Conservation (phyloP, 202 grass and related monocot genomes). For the Setaria italica region DNA sequence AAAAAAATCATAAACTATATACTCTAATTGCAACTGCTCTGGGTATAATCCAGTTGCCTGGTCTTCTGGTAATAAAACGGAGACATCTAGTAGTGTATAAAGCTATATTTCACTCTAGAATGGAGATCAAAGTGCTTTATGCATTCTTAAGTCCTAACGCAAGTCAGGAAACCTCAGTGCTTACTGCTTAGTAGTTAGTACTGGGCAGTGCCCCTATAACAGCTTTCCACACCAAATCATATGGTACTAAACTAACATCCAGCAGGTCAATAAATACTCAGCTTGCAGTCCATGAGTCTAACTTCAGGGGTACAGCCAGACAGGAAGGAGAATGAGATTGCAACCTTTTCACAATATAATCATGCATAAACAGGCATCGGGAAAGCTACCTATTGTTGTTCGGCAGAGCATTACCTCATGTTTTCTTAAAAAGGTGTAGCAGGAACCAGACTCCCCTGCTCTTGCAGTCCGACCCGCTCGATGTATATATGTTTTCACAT, state of each 20-base stretch:
- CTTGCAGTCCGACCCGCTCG: constrained; percentile 91
- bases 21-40: constrained; percentile 12
- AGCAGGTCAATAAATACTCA: constrained; percentile 1
- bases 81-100: constrained; percentile 19
- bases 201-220: not conserved
- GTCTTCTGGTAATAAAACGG: constrained; percentile 11
- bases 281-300: constrained; percentile 1
- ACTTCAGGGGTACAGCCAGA: not conserved
- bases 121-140: constrained; percentile 3
- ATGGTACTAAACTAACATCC: not conserved
- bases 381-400: constrained; percentile 32
- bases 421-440: constrained; percentile 93
- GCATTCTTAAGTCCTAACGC: not conserved
- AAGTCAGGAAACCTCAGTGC: not conserved
- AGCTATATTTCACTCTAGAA: constrained; percentile 34
- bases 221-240: not conserved
- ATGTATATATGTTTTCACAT: constrained; percentile 92
- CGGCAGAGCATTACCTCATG: constrained; percentile 67
- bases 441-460: constrained; percentile 80
- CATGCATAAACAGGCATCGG: constrained; percentile 19
- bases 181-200: not conserved
- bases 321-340: constrained; percentile 8
- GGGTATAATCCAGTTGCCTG: constrained; percentile 3
- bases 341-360: not conserved
- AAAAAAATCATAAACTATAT: constrained; percentile 28